phyloP scores from a whole-genome alignment of 441 rosid genomes.

The Gossypium trilobum region DNA sequence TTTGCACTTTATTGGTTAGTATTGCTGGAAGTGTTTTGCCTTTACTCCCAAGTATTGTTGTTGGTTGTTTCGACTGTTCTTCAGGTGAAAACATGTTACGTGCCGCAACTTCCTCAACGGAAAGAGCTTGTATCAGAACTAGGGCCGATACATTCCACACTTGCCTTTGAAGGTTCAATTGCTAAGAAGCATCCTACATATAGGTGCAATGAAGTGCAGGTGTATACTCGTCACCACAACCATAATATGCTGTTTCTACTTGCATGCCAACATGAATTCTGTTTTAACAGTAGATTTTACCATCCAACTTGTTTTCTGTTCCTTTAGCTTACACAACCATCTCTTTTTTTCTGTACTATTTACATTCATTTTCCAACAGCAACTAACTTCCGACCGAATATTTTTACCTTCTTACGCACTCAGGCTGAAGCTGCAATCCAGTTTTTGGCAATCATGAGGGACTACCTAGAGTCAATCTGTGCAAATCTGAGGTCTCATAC shows the following conservation, averaged over 20 bases:
- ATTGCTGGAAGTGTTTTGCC: background rate
- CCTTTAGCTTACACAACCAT: background rate
- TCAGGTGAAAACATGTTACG: slow-evolving; percentile 48
- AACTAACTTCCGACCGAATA: background rate
- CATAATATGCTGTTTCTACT: slow-evolving; percentile 5
- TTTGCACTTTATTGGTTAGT: background rate
- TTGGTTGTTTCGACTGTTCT: background rate
- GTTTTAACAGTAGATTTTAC: no score
- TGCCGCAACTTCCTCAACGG: slow-evolving; percentile 70
- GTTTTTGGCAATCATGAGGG: slow-evolving; percentile 60
- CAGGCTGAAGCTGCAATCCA: slow-evolving; percentile 70
- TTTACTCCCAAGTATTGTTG: background rate
- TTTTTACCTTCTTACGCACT: background rate
- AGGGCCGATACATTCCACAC: slow-evolving; percentile 56
- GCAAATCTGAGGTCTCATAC: slow-evolving; percentile 72
- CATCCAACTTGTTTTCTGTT: no score
- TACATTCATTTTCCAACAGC: background rate
- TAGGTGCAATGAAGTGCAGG: slow-evolving; percentile 81
- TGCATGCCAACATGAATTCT: background rate
- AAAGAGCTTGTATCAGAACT: slow-evolving; percentile 68
- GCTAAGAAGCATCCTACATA: slow-evolving; percentile 74
- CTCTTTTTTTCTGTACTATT: background rate
- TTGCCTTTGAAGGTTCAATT: slow-evolving; percentile 43
- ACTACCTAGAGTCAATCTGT: slow-evolving; percentile 79
- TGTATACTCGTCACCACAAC: slow-evolving; percentile 22